These are phyloP conservation scores for Auricularia auricula-judae DNA, from an alignment of 768 basidiomycete species.

Conservation along the genomic window DNA sequence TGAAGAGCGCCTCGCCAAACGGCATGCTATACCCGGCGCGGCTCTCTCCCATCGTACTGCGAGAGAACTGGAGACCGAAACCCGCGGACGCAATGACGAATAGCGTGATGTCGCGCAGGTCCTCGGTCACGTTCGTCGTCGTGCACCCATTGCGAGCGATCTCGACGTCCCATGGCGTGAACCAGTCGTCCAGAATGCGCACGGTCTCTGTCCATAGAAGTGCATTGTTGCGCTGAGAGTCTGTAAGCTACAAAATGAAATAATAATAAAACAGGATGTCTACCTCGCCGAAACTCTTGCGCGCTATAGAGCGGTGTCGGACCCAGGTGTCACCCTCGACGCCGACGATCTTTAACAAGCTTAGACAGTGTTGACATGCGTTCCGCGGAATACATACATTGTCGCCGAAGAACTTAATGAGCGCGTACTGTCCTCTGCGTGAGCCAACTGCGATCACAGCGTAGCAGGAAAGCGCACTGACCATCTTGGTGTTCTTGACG, in stretches of 20 bases:
- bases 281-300: not conserved
- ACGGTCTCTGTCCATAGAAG: not conserved
- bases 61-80: slow-evolving; percentile 29
- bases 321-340: not conserved
- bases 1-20: slow-evolving; percentile 18
- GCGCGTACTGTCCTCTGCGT: not conserved
- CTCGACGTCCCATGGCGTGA: not conserved
- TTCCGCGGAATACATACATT: not conserved
- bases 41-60: slow-evolving; percentile 14
- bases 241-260: not conserved
- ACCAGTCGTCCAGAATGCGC: not conserved
- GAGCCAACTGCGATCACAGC: not conserved
- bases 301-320: not conserved
- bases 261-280: no score
- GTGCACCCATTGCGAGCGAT: not conserved
- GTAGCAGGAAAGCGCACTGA: not conserved
- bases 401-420: not conserved
- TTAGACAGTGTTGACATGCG: not conserved
- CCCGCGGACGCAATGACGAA: slow-evolving; percentile 27
- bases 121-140: not conserved
- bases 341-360: not conserved
- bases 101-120: not conserved
- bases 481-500: not conserved
- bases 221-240: not conserved
- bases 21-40: slow-evolving; percentile 22